phyloP scores from a whole-genome alignment of 768 basidiomycete genomes.

The Imleria badia region DNA sequence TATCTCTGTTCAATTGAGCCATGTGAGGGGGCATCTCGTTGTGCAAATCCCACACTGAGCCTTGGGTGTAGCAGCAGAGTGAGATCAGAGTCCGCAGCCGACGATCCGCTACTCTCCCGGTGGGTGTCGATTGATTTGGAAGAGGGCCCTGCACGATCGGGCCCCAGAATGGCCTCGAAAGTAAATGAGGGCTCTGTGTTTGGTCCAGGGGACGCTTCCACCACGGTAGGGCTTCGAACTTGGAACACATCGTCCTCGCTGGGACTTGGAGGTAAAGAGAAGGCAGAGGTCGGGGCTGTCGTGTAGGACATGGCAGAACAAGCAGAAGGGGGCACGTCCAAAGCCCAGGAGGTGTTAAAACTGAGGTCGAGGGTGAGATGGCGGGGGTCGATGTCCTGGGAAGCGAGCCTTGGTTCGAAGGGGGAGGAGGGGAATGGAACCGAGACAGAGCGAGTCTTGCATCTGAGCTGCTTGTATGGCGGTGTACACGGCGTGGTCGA shows the following conservation, averaged over 20 bases:
- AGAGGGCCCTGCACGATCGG: slow-evolving; percentile 5
- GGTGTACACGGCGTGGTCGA: slow-evolving; percentile 30
- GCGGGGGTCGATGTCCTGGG: background rate
- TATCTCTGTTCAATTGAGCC: slow-evolving; percentile 15
- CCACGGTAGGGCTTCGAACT: background rate
- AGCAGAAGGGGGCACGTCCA: slow-evolving; percentile 18
- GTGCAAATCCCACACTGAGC: slow-evolving; percentile 12
- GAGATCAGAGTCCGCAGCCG: slow-evolving; percentile 22
- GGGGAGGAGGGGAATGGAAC: slow-evolving; percentile 23
- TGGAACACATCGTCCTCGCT: slow-evolving; percentile 16
- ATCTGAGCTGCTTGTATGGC: slow-evolving; percentile 7
- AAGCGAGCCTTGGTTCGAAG: slow-evolving; percentile 22
- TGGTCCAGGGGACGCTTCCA: slow-evolving; percentile 2
- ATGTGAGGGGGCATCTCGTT: slow-evolving; percentile 8
- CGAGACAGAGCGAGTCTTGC: background rate
- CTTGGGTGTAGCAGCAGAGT: slow-evolving; percentile 13
- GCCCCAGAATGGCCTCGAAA: slow-evolving; percentile 1
- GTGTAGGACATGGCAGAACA: slow-evolving; percentile 26
- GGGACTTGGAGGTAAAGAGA: slow-evolving; percentile 10
- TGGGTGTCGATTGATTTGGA: background rate
- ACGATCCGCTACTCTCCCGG: slow-evolving; percentile 13
- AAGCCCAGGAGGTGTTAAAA: slow-evolving; percentile 14
- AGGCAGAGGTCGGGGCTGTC: slow-evolving; percentile 13
- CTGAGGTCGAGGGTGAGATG: slow-evolving; percentile 26
- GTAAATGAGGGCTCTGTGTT: slow-evolving; percentile 7